Evolutionary conservation across 805 yeast species (phyloP).

Genomic region (Candida incommunis): DNA sequence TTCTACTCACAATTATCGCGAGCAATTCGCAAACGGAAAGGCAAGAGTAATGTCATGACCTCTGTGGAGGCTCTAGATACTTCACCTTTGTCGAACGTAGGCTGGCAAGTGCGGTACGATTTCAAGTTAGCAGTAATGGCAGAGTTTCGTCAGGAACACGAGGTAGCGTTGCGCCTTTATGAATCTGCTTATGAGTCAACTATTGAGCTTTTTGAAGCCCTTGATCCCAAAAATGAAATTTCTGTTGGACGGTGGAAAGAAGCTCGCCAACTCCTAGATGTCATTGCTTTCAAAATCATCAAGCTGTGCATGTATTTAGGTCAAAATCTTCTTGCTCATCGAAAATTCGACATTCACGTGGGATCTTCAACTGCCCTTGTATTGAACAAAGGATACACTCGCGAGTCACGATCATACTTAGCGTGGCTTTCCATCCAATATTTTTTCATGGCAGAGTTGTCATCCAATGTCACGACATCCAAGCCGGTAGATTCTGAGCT

Average conservation of each 20-base stretch:
- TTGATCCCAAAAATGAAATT: conserved; percentile 4
- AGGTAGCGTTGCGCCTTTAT: conserved; percentile 30
- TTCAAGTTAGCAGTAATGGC: conserved; percentile 33
- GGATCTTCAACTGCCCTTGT: conserved; percentile 31
- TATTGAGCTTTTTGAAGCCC: conserved; percentile 23
- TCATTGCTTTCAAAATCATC: conserved; percentile 45
- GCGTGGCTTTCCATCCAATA: conserved; percentile 49
- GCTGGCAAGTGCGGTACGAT: conserved; percentile 34
- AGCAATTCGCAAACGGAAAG: not conserved
- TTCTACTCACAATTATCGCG: conserved; percentile 16
- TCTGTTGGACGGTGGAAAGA: not conserved
- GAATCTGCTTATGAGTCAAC: conserved; percentile 37
- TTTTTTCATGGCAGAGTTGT: conserved; percentile 47
- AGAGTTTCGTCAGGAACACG: conserved; percentile 32
- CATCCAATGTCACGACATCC: conserved; percentile 26
- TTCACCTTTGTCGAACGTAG: conserved; percentile 17
- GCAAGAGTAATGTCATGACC: not conserved
- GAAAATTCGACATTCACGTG: conserved; percentile 50
- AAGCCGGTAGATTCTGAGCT: conserved; percentile 9
- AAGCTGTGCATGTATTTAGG: conserved; percentile 45
- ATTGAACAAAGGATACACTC: conserved; percentile 16
- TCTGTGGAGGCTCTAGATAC: not conserved
- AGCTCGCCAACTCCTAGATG: conserved; percentile 32
- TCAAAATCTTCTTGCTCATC: conserved; percentile 42
- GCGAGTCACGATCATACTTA: conserved; percentile 11